Evolutionary conservation across 2,329 filamentous ascomycete species (phyloP), one percentile per base, ranked within the genome.

Genomic region (Diaporthe vaccinii): DNA sequence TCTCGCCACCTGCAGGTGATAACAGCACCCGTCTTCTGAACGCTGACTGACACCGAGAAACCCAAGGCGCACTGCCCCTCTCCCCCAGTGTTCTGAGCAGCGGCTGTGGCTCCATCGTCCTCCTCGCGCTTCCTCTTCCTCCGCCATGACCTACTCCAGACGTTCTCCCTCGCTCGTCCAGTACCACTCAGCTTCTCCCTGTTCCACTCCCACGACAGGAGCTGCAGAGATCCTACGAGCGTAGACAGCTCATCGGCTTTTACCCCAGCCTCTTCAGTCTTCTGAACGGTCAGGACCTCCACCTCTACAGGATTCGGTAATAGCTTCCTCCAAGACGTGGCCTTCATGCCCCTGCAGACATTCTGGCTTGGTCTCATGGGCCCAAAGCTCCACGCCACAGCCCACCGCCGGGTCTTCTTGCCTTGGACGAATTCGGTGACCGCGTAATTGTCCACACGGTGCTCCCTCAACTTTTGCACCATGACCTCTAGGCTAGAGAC

Each of bases 331-430:
- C 85, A 83, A 4, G 80, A 59, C 0, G 82, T 80, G 3, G 85
- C 83, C 71, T 84, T 84, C 70, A 87, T 82, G 0, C 87, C 87
- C 61, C 89, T 81, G 31, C 87, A 85, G 55, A 87, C 83, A 57
- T 81, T 79, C 74, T 87, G 82, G 6, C 86, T 82, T 3, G 96
- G 95, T 61, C 96, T 87, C 80, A 90, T 86, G 70, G 90, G 86
- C 2, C 86, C 85, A 84, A 95, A 98, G 79, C 94, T 97, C 97
- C 97, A 99, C 0, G 90, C 97, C 3, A 98, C 84, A 1, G 92
- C 95, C 96, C 96, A 98, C 25, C 97, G 87, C 71, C 92, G 91
- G 41, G 97, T 98, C 81, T 92, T 93, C 62, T 85, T 91, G 0
- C 94, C 94, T 75, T 96, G 94, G 0, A 95, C 87, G 78, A 98